These are phyloP conservation scores for Polyporus tsugae DNA, from an alignment of 1,284 basidiomycete genomes.

Conservation along the genomic window DNA sequence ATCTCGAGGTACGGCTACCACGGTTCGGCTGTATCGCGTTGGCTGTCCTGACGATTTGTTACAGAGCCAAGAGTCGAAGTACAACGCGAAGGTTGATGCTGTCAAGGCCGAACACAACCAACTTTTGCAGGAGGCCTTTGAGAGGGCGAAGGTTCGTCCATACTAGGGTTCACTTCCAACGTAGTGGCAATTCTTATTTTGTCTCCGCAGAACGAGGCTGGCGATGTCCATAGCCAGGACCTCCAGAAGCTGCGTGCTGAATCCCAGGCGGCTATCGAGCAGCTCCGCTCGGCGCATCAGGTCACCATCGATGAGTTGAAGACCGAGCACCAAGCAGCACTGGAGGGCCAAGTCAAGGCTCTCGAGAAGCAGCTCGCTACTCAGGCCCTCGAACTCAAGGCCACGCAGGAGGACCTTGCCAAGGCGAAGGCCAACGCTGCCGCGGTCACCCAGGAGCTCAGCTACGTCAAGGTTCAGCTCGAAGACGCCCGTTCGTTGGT, in stretches of 20 bases:
- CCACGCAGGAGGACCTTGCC: constrained; percentile 80
- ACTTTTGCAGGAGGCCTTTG: constrained; percentile 73
- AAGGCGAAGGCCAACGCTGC: constrained; percentile 73
- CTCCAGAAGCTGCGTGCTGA: constrained; percentile 72
- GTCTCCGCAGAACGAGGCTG: constrained; percentile 65
- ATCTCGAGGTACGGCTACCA: constrained; percentile 63
- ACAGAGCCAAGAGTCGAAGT: constrained; percentile 74
- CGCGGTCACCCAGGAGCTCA: constrained; percentile 59
- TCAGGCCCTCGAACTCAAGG: constrained; percentile 76
- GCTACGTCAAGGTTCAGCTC: constrained; percentile 64
- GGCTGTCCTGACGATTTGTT: constrained; percentile 10
- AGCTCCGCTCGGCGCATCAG: constrained; percentile 70
- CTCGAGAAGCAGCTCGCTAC: constrained; percentile 72
- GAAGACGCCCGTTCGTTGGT: constrained; percentile 61
- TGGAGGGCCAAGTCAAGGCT: constrained; percentile 63
- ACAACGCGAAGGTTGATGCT: constrained; percentile 68
- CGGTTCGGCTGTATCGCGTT: neutral
- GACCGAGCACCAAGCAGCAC: constrained; percentile 63
- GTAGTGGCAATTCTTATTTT: neutral
- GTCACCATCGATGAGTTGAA: constrained; percentile 66
- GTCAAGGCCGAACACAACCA: constrained; percentile 75
- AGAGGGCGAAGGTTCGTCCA: constrained; percentile 72
- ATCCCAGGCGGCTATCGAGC: constrained; percentile 71
- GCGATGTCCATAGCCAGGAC: constrained; percentile 71
- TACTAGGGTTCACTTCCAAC: neutral